These are phyloP conservation scores for Ormosia emarginata DNA, from an alignment of 306 rosid genomes.

Conservation along the genomic window DNA sequence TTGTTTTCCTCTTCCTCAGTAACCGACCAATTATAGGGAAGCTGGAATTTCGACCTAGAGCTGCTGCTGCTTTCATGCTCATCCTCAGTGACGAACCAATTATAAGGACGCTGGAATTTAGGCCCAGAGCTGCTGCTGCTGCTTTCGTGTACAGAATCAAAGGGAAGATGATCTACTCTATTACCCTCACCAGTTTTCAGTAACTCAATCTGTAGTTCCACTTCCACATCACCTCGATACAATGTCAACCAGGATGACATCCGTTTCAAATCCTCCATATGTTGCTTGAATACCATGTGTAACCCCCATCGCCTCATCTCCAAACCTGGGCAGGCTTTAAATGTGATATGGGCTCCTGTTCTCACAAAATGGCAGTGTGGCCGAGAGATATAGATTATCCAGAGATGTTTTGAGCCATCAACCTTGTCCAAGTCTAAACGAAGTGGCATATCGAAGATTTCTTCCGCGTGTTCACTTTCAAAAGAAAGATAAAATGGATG, in stretches of 20 bases:
- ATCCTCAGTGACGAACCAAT: too few relatives aligned
- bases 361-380: slow-evolving; percentile 13
- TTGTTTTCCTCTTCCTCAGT: neutral
- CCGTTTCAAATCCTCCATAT: neutral
- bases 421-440: neutral
- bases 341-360: neutral
- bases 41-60: neutral
- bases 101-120: too few relatives aligned
- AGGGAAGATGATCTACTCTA: too few relatives aligned
- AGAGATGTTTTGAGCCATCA: neutral
- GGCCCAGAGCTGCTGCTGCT: too few relatives aligned
- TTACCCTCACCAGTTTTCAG: too few relatives aligned
- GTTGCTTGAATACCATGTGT: neutral
- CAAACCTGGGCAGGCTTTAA: neutral
- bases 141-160: neutral
- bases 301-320: neutral
- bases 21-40: neutral
- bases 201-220: too few relatives aligned
- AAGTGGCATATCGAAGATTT: neutral
- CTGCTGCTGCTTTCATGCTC: too few relatives aligned
- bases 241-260: too few relatives aligned
- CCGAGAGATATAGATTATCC: neutral
- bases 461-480: neutral
- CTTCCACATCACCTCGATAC: too few relatives aligned
- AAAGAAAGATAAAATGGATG: slow-evolving; percentile 5